Evolutionary conservation across 306 rosid species (phyloP), one percentile per base, ranked within the genome.

Genomic region (Corylus americana): DNA sequence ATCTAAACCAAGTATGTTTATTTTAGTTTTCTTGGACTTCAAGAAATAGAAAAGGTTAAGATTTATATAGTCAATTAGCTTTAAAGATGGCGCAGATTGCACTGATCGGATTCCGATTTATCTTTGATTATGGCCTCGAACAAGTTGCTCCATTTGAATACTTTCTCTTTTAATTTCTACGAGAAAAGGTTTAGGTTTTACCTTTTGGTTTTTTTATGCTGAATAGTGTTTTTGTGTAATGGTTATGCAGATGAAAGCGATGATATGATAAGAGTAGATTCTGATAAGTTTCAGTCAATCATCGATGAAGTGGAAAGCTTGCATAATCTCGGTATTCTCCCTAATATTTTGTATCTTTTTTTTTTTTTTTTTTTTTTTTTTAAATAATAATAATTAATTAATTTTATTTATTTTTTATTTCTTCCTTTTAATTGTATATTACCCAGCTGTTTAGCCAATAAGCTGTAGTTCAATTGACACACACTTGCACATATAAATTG

Each of bases 221-320:
- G 49, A 45, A 3, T 45, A 3, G 51, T 62, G 29, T 3, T 16
- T 17, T 16, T 31, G 9, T n/a, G 29, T 62, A 29, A 62, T 62
- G 45, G 69, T 62, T 62, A 44, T 62, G 69, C 69, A 62, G 69
- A 62, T 5, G 44, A 62, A 62, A 62, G 44, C 0, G 69, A 62
- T 13, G 44, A 62, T 31, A 62, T 62, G 37, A 62, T 31, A 13
- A 29, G 69, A 62, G 45, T 14, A 29, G 69, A 62, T 62, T 62
- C 69, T 62, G 45, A 62, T 31, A 62, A 29, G 69, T 62, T 62
- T 31, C n/a, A 62, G 44, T 29, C 45, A 62, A 62, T 29, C 18
- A 11, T 62, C 39, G 18, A 29, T 14, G 44, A 62, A 62, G 42
- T 62, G n/a, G 18, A 62, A 17, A 29, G 18, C 4, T 62, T 62